phyloP scores from a whole-genome alignment of 2,329 filamentous ascomycete genomes.

The Dendrostoma leiphaemia region DNA sequence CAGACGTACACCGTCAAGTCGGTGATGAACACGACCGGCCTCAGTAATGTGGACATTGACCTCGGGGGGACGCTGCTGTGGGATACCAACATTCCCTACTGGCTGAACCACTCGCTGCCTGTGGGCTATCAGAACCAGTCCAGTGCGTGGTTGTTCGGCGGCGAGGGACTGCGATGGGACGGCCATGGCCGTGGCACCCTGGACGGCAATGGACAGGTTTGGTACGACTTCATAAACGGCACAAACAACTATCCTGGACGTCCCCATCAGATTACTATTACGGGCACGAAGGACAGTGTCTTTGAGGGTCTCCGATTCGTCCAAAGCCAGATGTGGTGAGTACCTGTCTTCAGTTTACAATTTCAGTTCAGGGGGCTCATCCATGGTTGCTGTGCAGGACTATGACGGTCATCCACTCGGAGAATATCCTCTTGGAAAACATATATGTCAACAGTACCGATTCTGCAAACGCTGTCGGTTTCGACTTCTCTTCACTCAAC shows the following conservation, averaged over 20 bases:
- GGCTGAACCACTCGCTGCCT: conserved; percentile 35
- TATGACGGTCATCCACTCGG: conserved; percentile 20
- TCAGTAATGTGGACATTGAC: conserved; percentile 27
- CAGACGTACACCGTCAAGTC: conserved; percentile 23
- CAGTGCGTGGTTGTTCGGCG: conserved; percentile 39
- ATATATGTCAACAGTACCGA: conserved; percentile 19
- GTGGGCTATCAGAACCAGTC: conserved; percentile 43
- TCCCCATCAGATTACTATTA: conserved; percentile 27
- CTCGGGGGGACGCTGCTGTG: conserved; percentile 25
- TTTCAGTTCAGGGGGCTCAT: no score
- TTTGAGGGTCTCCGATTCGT: conserved; percentile 13
- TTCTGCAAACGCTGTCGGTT: conserved; percentile 11
- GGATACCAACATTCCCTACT: conserved; percentile 28
- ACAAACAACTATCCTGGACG: conserved; percentile 30
- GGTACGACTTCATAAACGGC: conserved; percentile 27
- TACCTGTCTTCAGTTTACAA: not conserved
- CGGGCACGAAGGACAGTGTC: conserved; percentile 9
- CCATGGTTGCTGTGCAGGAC: no score
- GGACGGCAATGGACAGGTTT: conserved; percentile 29
- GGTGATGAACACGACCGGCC: conserved; percentile 26
- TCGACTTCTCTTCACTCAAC: conserved; percentile 17
- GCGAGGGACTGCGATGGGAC: conserved; percentile 37
- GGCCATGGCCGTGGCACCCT: conserved; percentile 37
- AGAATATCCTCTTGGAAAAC: conserved; percentile 15
- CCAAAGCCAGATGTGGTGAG: conserved; percentile 19